Conservation (phyloP, 345 rosid species). For the Eucalyptus rudis region DNA sequence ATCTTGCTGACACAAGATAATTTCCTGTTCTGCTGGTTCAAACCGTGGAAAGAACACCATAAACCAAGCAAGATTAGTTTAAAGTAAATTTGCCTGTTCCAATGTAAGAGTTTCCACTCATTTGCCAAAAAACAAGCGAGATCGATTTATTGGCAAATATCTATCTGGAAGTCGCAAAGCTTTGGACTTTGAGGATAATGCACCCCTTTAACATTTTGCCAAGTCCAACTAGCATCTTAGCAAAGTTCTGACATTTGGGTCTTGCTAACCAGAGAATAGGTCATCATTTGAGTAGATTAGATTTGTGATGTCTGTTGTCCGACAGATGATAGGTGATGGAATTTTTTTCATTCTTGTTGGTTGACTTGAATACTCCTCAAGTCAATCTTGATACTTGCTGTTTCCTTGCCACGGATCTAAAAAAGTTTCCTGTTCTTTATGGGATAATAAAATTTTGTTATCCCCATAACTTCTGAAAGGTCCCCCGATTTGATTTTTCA, state of each 20-base stretch:
- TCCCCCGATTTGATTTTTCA: neutral
- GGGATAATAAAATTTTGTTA: neutral
- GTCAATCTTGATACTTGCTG: neutral
- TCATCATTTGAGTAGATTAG: neutral
- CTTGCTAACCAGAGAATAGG: neutral
- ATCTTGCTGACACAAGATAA: neutral
- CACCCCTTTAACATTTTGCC: neutral
- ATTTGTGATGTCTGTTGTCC: neutral
- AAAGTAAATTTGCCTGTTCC: neutral
- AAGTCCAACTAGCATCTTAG: neutral
- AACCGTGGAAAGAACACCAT: neutral
- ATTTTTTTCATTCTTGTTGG: neutral
- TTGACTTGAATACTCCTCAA: neutral
- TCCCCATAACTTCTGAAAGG: neutral
- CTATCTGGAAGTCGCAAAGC: neutral
- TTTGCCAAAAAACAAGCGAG: neutral
- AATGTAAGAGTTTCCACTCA: neutral
- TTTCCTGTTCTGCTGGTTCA: neutral
- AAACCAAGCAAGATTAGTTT: neutral
- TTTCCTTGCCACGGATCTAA: neutral
- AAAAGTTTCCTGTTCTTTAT: neutral
- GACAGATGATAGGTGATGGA: neutral
- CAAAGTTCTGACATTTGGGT: neutral
- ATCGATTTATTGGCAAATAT: neutral
- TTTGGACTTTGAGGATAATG: neutral